phyloP scores from a whole-genome alignment of 2,329 filamentous ascomycete genomes.

The Fusarium graminum region DNA sequence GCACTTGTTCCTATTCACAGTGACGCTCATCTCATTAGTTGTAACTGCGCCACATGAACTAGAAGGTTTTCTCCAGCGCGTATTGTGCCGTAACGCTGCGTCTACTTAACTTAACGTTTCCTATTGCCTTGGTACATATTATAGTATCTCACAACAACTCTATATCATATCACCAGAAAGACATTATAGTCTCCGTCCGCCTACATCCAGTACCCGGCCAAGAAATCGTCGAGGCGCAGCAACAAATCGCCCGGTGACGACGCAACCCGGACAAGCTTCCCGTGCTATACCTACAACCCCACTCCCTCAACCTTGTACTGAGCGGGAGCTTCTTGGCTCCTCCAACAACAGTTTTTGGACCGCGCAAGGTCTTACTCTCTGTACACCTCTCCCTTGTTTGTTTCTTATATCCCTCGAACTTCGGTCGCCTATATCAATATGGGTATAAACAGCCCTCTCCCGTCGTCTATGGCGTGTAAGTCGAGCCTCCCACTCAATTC shows the following conservation, averaged over 20 bases:
- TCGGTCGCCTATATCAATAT: slow-evolving; percentile 54
- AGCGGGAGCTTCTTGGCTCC: slow-evolving; percentile 37
- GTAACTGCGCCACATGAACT: slow-evolving; percentile 36
- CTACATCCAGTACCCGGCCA: slow-evolving; percentile 23
- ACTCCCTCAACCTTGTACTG: slow-evolving; percentile 31
- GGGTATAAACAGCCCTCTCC: slow-evolving; percentile 76
- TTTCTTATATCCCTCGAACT: neutral
- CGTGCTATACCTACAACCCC: slow-evolving; percentile 36
- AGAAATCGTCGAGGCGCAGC: slow-evolving; percentile 40
- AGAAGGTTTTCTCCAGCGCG: slow-evolving; percentile 9
- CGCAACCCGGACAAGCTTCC: slow-evolving; percentile 25
- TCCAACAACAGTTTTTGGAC: slow-evolving; percentile 28
- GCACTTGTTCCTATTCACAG: slow-evolving; percentile 7
- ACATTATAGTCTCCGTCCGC: slow-evolving; percentile 11
- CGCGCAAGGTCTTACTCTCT: slow-evolving; percentile 1
- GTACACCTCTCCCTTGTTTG: neutral
- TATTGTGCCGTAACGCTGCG: slow-evolving; percentile 15
- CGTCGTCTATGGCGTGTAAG: slow-evolving; percentile 77
- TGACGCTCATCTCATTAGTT: neutral
- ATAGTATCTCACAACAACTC: slow-evolving; percentile 6
- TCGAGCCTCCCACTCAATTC: slow-evolving; percentile 44
- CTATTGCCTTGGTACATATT: neutral
- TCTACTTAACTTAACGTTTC: slow-evolving; percentile 21
- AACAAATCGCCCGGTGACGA: slow-evolving; percentile 39
- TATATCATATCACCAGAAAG: slow-evolving; percentile 13